Evolutionary conservation across 345 rosid species (phyloP).

Genomic region (Sonneratia alba): DNA sequence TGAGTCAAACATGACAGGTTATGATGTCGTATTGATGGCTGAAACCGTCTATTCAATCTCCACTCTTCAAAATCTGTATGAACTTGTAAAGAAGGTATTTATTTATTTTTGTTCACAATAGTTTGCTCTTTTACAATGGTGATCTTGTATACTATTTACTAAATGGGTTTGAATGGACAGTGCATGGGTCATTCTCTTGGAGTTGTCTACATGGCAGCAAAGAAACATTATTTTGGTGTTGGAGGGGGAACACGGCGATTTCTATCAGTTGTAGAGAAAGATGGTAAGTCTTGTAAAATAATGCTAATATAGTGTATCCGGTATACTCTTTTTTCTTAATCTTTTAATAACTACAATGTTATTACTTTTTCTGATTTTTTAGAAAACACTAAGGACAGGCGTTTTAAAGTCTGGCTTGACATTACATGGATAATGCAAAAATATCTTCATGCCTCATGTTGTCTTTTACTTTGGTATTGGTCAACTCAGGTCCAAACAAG

Average conservation of each 20-base stretch:
- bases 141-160: not conserved
- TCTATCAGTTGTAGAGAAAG: conserved; percentile 65
- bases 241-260: conserved; percentile 91
- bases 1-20: conserved; percentile 24
- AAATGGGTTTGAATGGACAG: conserved; percentile 19
- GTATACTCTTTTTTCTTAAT: not conserved
- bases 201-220: conserved; percentile 75
- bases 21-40: conserved; percentile 79
- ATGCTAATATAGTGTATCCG: not conserved
- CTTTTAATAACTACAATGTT: not conserved
- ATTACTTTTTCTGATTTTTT: not conserved
- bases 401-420: not conserved
- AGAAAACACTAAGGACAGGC: not conserved
- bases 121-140: not conserved
- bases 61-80: conserved; percentile 55
- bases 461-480: not conserved
- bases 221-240: conserved; percentile 91
- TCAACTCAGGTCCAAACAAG: not conserved
- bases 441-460: not conserved
- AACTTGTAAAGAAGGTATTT: conserved; percentile 61
- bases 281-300: conserved; percentile 35
- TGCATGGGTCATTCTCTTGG: conserved; percentile 51
- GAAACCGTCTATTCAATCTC: conserved; percentile 80
- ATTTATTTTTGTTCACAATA: not conserved
- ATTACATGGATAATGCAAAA: not conserved